Conservation (phyloP, 2,329 filamentous ascomycete genomes). For the Penicillium sp. region DNA sequence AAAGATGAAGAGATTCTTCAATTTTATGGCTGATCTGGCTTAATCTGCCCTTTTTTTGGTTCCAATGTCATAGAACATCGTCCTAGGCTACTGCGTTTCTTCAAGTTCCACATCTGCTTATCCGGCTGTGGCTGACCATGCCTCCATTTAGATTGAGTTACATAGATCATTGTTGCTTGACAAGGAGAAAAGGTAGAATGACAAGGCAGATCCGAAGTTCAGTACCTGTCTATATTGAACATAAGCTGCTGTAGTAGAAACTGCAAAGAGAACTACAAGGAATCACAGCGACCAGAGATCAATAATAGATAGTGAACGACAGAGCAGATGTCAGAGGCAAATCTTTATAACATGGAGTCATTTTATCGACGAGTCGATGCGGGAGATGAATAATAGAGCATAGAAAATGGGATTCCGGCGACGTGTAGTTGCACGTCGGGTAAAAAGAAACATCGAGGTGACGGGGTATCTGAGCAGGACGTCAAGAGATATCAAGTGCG, state of each 20-base stretch:
- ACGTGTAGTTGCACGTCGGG: constrained; percentile 17
- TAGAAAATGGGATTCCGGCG: constrained; percentile 15
- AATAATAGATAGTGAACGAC: background rate
- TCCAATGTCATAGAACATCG: background rate
- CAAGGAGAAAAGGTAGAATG: background rate
- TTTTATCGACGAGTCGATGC: constrained; percentile 19
- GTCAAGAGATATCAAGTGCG: constrained; percentile 29
- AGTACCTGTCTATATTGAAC: background rate
- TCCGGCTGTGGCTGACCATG: background rate
- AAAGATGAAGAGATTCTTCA: background rate
- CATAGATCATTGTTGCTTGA: background rate
- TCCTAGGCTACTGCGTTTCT: constrained; percentile 7
- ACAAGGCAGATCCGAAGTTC: background rate
- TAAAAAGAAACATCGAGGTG: constrained; percentile 27
- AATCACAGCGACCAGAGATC: constrained; percentile 10
- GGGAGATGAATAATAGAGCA: constrained; percentile 13
- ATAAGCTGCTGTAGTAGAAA: background rate
- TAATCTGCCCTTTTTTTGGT: background rate
- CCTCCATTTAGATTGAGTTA: background rate
- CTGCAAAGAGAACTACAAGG: constrained; percentile 13
- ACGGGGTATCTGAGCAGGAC: constrained; percentile 31
- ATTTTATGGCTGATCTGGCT: background rate
- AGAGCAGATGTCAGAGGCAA: constrained; percentile 3
- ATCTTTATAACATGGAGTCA: constrained; percentile 1
- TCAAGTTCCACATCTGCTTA: background rate